Conservation (phyloP, 129 eudicot species). For the Sambucus nigra region DNA sequence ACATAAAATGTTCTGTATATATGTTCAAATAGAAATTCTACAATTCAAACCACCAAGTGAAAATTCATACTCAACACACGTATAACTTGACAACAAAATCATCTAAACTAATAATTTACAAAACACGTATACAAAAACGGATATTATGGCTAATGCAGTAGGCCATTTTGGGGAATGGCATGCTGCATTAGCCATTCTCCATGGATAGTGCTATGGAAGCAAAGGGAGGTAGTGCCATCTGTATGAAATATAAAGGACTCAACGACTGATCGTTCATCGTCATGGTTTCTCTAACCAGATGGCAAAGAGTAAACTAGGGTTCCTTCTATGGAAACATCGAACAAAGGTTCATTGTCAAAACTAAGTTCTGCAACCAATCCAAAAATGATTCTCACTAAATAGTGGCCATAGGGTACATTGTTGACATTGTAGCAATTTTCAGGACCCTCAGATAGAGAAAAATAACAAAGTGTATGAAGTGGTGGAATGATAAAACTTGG, state of each 20-base stretch:
- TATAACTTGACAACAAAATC: no score
- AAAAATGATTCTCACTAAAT: constrained; percentile 58
- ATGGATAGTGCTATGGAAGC: constrained; percentile 96
- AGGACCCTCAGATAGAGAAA: constrained; percentile 83
- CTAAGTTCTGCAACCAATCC: constrained; percentile 67
- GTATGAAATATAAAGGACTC: constrained; percentile 69
- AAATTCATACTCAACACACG: no score
- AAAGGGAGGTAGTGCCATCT: constrained; percentile 61
- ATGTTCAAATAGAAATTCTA: no score
- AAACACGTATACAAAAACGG: no score
- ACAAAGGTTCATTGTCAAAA: constrained; percentile 83
- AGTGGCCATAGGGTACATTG: constrained; percentile 70
- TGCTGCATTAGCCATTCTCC: no score
- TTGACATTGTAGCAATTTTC: constrained; percentile 83
- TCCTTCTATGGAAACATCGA: constrained; percentile 84
- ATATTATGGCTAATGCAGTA: no score
- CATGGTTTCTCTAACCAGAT: constrained; percentile 88
- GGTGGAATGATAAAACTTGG: constrained; percentile 71
- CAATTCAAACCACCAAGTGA: no score
- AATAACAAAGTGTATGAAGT: constrained; percentile 64
- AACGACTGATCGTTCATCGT: constrained; percentile 70
- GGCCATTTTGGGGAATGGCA: no score
- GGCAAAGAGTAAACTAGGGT: constrained; percentile 66
- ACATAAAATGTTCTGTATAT: no score
- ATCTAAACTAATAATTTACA: no score